Percentiles rank a stretch among this genome's conserved stretches.
Conservation (phyloP, 176 grass and related monocot genomes). For the Zea luxurians region DNA sequence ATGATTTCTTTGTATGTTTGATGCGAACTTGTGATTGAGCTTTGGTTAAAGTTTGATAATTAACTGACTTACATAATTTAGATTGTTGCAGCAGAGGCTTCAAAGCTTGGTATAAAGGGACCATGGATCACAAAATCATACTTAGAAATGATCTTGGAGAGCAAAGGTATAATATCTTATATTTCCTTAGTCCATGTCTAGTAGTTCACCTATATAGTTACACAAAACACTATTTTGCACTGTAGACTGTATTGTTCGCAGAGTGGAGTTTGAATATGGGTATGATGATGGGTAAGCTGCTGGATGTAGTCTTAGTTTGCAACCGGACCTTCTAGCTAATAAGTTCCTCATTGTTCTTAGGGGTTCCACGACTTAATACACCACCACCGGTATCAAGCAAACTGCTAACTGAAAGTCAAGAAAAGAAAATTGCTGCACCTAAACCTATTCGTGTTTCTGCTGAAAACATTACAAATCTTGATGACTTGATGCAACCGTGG, state of each 20-base stretch:
- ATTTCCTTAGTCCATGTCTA: constrained; percentile 1
- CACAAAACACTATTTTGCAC: no score
- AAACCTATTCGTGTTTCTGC: constrained; percentile 75
- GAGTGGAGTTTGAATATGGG: no score
- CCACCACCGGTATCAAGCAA: constrained; percentile 76
- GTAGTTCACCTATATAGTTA: no score
- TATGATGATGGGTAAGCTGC: no score
- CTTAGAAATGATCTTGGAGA: constrained; percentile 97
- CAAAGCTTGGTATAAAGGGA: constrained; percentile 72
- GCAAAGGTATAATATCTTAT: constrained; percentile 64
- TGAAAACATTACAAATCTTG: constrained; percentile 53
- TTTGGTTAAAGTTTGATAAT: constrained; percentile 30
- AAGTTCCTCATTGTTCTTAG: constrained; percentile 55
- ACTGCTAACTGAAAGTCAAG: constrained; percentile 76
- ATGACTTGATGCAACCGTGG: constrained; percentile 83
- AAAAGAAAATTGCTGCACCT: constrained; percentile 76
- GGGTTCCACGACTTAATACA: constrained; percentile 88
- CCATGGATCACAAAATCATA: constrained; percentile 99
- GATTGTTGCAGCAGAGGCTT: constrained; percentile 90
- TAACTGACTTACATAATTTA: constrained; percentile 61
- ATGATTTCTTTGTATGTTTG: constrained; percentile 29
- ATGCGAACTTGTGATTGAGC: constrained; percentile 10
- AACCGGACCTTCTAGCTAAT: constrained; percentile 36
- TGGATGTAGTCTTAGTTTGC: not conserved
- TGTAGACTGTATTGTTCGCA: no score